Evolutionary conservation across 2,329 filamentous ascomycete species (phyloP).

Genomic region (Helicocarpus griseus): DNA sequence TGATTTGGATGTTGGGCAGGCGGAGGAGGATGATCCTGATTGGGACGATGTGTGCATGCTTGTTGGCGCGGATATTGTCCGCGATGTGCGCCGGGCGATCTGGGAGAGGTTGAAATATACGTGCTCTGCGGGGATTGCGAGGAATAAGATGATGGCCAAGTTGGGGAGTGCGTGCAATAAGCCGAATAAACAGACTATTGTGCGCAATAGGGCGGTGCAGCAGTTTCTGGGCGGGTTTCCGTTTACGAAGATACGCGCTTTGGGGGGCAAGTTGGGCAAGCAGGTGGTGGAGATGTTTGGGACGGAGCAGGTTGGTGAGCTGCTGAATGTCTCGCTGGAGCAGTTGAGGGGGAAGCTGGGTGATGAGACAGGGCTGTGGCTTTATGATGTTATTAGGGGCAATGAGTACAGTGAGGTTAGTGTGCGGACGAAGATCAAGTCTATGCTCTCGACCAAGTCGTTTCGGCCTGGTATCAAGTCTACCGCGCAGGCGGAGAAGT

Average conservation of each 20-base stretch:
- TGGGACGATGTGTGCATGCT: slow-evolving; percentile 91
- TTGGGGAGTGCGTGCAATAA: slow-evolving; percentile 86
- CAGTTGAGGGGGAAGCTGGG: slow-evolving; percentile 69
- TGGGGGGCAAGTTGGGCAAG: slow-evolving; percentile 92
- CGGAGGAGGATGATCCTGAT: slow-evolving; percentile 73
- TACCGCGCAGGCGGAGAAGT: slow-evolving; percentile 67
- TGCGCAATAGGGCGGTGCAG: slow-evolving; percentile 71
- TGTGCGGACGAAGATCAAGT: slow-evolving; percentile 85
- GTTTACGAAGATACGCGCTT: slow-evolving; percentile 85
- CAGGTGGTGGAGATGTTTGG: slow-evolving; percentile 72
- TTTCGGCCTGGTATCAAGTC: slow-evolving; percentile 77
- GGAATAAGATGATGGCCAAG: slow-evolving; percentile 94
- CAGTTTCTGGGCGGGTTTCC: slow-evolving; percentile 78
- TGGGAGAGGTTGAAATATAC: slow-evolving; percentile 70
- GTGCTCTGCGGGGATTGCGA: slow-evolving; percentile 78
- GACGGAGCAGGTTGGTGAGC: slow-evolving; percentile 67
- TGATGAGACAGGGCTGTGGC: slow-evolving; percentile 75
- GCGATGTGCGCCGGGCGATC: slow-evolving; percentile 60
- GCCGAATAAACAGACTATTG: slow-evolving; percentile 87
- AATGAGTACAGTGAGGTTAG: slow-evolving; percentile 84
- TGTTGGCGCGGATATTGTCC: slow-evolving; percentile 81
- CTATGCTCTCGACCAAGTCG: slow-evolving; percentile 93
- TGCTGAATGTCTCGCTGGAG: slow-evolving; percentile 62
- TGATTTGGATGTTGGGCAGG: slow-evolving; percentile 61
- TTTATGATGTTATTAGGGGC: slow-evolving; percentile 76